These are phyloP conservation scores for Rhytidiadelphus loreus DNA, from an alignment of 225 moss, liverwort and hornwort genomes.

Conservation along the genomic window DNA sequence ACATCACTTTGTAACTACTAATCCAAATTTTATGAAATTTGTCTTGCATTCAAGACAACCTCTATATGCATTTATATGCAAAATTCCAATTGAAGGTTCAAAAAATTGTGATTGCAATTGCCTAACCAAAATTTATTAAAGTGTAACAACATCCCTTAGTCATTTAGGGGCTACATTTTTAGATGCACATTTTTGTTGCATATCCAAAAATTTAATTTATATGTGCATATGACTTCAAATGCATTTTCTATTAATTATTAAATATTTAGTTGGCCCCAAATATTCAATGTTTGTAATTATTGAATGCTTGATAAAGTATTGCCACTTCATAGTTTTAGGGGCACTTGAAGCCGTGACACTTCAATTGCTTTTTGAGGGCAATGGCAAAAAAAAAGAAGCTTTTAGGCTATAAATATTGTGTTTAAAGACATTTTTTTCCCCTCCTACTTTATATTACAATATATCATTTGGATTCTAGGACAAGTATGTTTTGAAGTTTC, in stretches of 20 bases:
- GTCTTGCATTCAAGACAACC: not conserved
- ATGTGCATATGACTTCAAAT: fast-evolving
- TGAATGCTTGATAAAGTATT: fast-evolving
- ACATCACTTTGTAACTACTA: not conserved
- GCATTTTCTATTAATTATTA: not conserved
- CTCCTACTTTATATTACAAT: not conserved
- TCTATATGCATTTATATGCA: too few species aligned
- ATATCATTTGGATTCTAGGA: not conserved
- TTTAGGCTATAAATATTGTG: not conserved
- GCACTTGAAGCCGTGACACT: not conserved
- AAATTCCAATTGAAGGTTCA: fast-evolving
- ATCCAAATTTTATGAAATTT: not conserved
- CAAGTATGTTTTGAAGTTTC: not conserved
- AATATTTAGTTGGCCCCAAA: fast-evolving
- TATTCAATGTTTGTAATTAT: not conserved
- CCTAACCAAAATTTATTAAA: not conserved
- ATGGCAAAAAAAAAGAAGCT: not conserved
- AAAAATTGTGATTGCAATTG: not conserved
- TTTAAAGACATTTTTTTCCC: not conserved
- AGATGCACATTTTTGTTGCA: not conserved
- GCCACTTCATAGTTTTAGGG: fast-evolving
- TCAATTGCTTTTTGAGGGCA: not conserved
- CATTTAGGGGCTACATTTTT: not conserved
- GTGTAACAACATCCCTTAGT: fast-evolving
- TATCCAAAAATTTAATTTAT: not conserved